These are phyloP conservation scores for Casuarina glauca DNA, from an alignment of 306 rosid genomes.

Conservation along the genomic window DNA sequence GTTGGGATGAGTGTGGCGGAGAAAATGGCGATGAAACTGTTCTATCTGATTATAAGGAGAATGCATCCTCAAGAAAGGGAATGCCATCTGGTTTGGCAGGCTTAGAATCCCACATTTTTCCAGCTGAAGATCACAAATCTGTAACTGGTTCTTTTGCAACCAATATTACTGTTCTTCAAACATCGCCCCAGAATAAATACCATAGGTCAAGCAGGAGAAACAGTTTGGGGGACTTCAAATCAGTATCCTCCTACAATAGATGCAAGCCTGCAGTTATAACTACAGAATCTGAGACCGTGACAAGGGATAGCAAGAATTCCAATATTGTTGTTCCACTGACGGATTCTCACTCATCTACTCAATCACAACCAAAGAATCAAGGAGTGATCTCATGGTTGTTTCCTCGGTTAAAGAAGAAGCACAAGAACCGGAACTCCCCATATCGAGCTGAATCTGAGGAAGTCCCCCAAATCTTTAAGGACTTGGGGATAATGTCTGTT, in stretches of 20 bases:
- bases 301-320: constrained; percentile 51
- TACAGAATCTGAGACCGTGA: constrained; percentile 51
- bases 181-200: constrained; percentile 62
- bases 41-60: constrained; percentile 50
- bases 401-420: constrained; percentile 78
- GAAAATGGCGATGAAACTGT: constrained; percentile 43
- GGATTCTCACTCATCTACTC: constrained; percentile 69
- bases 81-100: constrained; percentile 44
- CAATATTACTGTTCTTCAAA: constrained; percentile 56
- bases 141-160: constrained; percentile 52
- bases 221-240: constrained; percentile 64
- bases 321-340: constrained; percentile 71
- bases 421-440: constrained; percentile 64
- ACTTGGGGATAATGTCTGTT: constrained; percentile 59
- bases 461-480: constrained; percentile 77
- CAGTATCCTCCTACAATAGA: constrained; percentile 73
- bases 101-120: constrained; percentile 57
- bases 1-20: constrained; percentile 70
- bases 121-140: constrained; percentile 65
- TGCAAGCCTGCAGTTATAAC: constrained; percentile 72
- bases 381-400: constrained; percentile 87
- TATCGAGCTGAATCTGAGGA: constrained; percentile 76
- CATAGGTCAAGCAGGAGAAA: constrained; percentile 73
- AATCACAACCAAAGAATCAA: constrained; percentile 64
- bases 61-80: constrained; percentile 64